Conservation (phyloP, 257 asterid species). For the Osmanthus fragrans region DNA sequence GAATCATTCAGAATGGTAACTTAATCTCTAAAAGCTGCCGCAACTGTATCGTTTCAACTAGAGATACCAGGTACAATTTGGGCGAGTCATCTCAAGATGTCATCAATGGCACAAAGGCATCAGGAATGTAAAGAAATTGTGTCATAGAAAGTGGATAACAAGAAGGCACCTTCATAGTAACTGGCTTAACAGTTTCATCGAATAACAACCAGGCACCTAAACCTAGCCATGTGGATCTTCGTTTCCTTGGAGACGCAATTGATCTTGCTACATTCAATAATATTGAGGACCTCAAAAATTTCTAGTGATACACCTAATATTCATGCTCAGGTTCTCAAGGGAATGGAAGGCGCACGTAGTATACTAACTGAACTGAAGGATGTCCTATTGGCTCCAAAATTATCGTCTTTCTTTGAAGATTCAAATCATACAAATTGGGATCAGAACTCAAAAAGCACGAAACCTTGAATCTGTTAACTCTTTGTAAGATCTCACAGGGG, state of each 20-base stretch:
- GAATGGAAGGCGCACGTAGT: not conserved
- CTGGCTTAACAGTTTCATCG: not conserved
- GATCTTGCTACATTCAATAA: conserved; percentile 26
- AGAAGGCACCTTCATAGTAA: conserved; percentile 14
- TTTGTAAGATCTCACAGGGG: conserved; percentile 64
- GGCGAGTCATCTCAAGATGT: conserved; percentile 2
- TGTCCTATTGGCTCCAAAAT: not conserved
- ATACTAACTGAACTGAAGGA: conserved; percentile 14
- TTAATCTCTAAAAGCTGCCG: no score
- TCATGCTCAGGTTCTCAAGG: conserved; percentile 22
- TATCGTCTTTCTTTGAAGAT: not conserved
- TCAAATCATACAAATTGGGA: not conserved
- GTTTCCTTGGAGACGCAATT: conserved; percentile 21
- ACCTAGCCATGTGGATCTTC: not conserved
- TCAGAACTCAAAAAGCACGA: conserved; percentile 24
- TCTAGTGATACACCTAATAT: conserved; percentile 19
- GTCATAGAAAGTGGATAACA: not conserved
- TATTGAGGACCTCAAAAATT: conserved; percentile 24
- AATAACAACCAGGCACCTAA: not conserved
- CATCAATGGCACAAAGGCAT: conserved; percentile 1
- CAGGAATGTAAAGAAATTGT: not conserved
- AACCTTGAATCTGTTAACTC: conserved; percentile 30
- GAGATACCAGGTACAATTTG: not conserved
- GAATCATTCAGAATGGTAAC: no score
- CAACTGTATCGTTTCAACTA: no score